Evolutionary conservation across 169 alveolate genomes (phyloP).

Genomic region (Plasmodium inui): DNA sequence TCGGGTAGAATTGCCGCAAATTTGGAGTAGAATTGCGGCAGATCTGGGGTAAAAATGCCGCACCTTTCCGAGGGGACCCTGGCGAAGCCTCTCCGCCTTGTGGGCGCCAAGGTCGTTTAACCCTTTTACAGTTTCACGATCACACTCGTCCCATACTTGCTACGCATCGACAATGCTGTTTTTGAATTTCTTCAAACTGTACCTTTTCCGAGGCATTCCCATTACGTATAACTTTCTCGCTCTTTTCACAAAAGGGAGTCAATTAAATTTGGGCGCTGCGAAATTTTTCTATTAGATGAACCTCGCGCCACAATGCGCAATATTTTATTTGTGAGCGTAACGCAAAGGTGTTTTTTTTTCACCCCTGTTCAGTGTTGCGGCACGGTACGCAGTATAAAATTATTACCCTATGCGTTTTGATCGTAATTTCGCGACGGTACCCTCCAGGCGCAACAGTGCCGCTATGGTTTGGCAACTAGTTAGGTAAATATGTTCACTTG

Average conservation of each 20-base stretch:
- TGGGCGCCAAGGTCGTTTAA: not conserved
- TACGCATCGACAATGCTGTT: not conserved
- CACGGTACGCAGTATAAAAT: not conserved
- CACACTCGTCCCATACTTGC: not conserved
- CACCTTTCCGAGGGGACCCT: not conserved
- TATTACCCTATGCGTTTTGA: not conserved
- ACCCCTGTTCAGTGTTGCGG: not conserved
- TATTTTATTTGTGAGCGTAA: not conserved
- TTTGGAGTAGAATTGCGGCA: not conserved
- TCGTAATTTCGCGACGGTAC: not conserved
- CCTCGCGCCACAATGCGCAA: not conserved
- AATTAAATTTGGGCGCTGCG: not conserved
- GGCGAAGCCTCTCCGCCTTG: not conserved
- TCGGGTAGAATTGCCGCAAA: not conserved
- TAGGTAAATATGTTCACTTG: not conserved
- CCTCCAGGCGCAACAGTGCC: not conserved
- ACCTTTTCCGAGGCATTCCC: not conserved
- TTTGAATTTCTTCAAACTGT: not conserved
- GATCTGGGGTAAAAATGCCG: not conserved
- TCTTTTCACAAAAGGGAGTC: not conserved
- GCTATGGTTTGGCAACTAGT: not conserved
- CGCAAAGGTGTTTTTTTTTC: not conserved
- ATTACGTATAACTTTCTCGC: not conserved
- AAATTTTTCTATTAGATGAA: not conserved
- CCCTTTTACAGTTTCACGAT: not conserved